Conservation (phyloP, 2,329 filamentous ascomycete species). For the Stachybotrys chartarum region DNA sequence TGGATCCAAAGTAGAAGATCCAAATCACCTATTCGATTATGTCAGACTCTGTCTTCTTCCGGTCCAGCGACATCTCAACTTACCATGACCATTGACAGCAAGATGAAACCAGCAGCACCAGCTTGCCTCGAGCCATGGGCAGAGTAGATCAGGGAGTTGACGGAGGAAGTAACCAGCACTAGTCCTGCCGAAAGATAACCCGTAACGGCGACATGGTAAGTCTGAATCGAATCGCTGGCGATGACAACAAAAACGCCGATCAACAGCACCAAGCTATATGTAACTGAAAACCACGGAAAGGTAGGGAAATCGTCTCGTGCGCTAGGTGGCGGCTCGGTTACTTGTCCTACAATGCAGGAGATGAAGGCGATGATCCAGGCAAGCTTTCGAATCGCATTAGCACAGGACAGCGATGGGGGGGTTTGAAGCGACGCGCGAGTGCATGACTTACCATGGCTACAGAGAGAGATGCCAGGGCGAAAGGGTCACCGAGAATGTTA, state of each 20-base stretch:
- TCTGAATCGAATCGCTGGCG: conserved; percentile 75
- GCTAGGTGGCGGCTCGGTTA: conserved; percentile 23
- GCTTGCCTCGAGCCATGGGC: conserved; percentile 70
- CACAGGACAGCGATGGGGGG: background rate
- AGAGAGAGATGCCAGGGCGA: conserved; percentile 88
- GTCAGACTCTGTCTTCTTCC: background rate
- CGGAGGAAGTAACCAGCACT: conserved; percentile 76
- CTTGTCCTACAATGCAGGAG: conserved; percentile 67
- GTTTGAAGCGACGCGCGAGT: background rate
- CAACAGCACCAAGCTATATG: conserved; percentile 81
- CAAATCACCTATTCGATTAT: conserved; percentile 66
- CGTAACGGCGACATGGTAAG: conserved; percentile 86
- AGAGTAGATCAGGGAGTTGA: conserved; percentile 80
- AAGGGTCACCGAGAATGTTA: conserved; percentile 93
- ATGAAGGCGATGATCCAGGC: conserved; percentile 94
- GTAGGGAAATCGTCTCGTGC: conserved; percentile 58
- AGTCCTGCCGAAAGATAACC: conserved; percentile 80
- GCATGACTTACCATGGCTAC: conserved; percentile 70
- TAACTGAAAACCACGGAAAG: conserved; percentile 86
- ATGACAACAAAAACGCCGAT: conserved; percentile 74
- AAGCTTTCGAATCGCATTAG: conserved; percentile 49
- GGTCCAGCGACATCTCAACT: conserved; percentile 23
- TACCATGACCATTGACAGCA: conserved; percentile 89
- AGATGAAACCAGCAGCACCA: conserved; percentile 84
- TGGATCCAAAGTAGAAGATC: conserved; percentile 98